Conservation (phyloP, 768 basidiomycete species). For the Amanita pseudoporphyria region DNA sequence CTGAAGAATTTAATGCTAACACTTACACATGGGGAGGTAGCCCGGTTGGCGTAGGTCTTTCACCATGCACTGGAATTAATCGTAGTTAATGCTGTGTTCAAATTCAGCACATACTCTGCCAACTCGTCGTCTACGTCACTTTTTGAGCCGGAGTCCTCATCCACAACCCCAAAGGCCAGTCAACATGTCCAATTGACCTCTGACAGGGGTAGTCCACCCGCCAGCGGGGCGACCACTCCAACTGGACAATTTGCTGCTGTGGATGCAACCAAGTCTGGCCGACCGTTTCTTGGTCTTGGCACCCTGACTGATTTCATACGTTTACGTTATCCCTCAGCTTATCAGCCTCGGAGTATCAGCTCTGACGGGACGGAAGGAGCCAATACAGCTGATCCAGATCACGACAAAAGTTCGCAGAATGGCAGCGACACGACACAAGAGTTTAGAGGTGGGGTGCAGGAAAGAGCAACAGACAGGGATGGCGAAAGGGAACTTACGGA, state of each 20-base stretch:
- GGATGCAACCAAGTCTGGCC: constrained; percentile 30
- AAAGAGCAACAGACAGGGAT: neutral
- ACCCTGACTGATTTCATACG: constrained; percentile 59
- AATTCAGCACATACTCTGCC: constrained; percentile 12
- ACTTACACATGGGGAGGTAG: constrained; percentile 60
- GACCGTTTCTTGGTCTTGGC: constrained; percentile 48
- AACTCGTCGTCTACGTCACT: constrained; percentile 20
- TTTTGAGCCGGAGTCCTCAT: constrained; percentile 16
- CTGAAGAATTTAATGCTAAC: constrained; percentile 89
- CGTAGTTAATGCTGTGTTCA: constrained; percentile 11
- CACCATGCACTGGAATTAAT: constrained; percentile 12
- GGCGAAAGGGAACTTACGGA: neutral
- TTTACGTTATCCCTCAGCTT: constrained; percentile 45
- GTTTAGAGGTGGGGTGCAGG: neutral
- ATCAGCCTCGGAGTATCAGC: constrained; percentile 9
- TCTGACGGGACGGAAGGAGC: constrained; percentile 14
- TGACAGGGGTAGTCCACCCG: constrained; percentile 32
- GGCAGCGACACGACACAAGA: constrained; percentile 5
- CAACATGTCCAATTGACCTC: constrained; percentile 17
- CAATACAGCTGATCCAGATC: constrained; percentile 10
- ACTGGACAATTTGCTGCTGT: constrained; percentile 23
- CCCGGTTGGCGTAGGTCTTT: constrained; percentile 34
- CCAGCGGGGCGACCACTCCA: constrained; percentile 52
- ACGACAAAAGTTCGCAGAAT: constrained; percentile 1
- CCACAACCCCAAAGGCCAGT: constrained; percentile 12